A percentile compares a stretch with the other conserved stretches of the same genome.
Conservation (phyloP, 139 green algal species). For the Coelastrella sp. region DNA sequence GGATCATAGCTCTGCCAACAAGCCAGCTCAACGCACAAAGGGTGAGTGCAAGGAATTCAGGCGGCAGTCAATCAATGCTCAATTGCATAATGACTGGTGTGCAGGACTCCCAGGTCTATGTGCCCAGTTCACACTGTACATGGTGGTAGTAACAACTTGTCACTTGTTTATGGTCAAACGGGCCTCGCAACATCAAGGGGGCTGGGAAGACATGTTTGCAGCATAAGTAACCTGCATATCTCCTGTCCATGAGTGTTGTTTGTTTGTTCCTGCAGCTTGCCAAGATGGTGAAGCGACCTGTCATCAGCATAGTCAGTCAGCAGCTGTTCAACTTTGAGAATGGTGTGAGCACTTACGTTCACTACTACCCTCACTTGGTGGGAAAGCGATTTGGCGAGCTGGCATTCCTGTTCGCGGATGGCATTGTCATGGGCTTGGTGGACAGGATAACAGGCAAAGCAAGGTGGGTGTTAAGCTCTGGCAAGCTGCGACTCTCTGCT, state of each 20-base stretch:
- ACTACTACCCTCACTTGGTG: constrained; percentile 52
- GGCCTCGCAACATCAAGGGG: no score
- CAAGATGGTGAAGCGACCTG: constrained; percentile 59
- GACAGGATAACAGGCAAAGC: constrained; percentile 35
- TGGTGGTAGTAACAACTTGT: no score
- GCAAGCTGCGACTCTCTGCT: not conserved
- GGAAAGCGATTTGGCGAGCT: constrained; percentile 35
- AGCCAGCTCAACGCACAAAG: constrained; percentile 64
- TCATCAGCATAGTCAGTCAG: constrained; percentile 65
- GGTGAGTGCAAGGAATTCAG: not conserved
- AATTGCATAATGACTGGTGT: not conserved
- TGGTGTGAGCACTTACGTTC: constrained; percentile 54
- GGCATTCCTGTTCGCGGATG: constrained; percentile 44
- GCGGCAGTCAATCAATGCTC: not conserved
- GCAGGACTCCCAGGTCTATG: not conserved
- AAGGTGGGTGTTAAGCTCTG: not conserved
- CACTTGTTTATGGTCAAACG: no score
- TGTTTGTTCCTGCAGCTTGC: constrained; percentile 51
- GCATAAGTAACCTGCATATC: no score
- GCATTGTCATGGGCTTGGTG: constrained; percentile 44
- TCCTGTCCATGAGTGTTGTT: not conserved
- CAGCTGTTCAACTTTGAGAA: constrained; percentile 68
- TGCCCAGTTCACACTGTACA: no score
- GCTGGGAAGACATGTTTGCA: no score
- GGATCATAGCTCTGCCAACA: constrained; percentile 69